Evolutionary conservation across 2,329 filamentous ascomycete species (phyloP).

Genomic region (Colletotrichum paranaense): DNA sequence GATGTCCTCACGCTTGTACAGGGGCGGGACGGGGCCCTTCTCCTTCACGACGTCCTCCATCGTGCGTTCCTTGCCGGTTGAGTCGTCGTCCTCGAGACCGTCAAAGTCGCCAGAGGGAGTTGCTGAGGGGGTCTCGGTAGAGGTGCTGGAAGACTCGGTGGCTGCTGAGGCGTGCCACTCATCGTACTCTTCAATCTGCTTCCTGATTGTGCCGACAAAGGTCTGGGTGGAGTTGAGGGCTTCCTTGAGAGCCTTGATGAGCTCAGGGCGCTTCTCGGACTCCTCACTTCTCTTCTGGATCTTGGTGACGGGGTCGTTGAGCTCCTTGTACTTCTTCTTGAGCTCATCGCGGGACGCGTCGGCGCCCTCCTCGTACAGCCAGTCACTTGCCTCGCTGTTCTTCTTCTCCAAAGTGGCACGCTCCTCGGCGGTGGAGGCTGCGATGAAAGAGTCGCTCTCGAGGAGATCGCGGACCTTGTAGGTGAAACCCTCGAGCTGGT

Average conservation of each 20-base stretch:
- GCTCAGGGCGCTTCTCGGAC: constrained; percentile 74
- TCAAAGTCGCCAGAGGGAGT: constrained; percentile 70
- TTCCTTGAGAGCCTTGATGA: constrained; percentile 74
- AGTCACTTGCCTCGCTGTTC: constrained; percentile 80
- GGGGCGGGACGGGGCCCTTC: constrained; percentile 67
- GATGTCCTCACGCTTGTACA: constrained; percentile 81
- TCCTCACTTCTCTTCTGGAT: constrained; percentile 83
- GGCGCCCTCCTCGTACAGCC: constrained; percentile 88
- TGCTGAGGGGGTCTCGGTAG: constrained; percentile 52
- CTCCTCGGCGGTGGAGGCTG: constrained; percentile 75
- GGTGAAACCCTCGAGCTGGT: constrained; percentile 92
- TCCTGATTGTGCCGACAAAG: constrained; percentile 77
- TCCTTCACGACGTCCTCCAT: constrained; percentile 58
- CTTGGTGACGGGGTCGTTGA: constrained; percentile 82
- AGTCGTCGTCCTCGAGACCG: constrained; percentile 80
- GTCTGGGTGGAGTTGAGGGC: constrained; percentile 77
- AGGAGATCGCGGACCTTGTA: constrained; percentile 89
- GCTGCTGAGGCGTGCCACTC: constrained; percentile 65
- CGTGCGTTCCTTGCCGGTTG: constrained; percentile 51
- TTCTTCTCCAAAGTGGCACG: constrained; percentile 75
- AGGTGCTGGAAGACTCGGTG: constrained; percentile 56
- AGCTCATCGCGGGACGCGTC: constrained; percentile 81
- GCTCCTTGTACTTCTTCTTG: constrained; percentile 78
- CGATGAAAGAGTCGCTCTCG: constrained; percentile 79
- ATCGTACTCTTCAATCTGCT: constrained; percentile 77